Evolutionary conservation across 1,284 basidiomycete genomes (phyloP).

Genomic region (Pseudomicrostroma phylloplanum): DNA sequence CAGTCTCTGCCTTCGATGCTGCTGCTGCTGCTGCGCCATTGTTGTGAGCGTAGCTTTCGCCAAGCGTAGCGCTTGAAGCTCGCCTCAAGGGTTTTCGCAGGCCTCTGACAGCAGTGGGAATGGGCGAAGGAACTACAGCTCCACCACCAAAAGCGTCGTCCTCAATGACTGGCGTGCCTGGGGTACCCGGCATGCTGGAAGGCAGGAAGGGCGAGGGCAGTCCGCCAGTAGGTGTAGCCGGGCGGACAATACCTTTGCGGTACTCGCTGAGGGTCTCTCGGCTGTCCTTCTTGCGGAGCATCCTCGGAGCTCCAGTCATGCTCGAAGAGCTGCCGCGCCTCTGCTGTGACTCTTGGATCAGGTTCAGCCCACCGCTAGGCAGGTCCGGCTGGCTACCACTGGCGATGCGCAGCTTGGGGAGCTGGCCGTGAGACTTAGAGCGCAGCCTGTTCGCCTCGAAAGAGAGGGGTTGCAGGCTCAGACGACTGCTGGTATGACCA

Average conservation of each 20-base stretch:
- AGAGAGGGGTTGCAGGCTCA: too few relatives aligned
- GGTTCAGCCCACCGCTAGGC: too few relatives aligned
- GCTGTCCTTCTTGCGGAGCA: conserved; percentile 56
- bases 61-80: not conserved
- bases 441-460: not conserved
- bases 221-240: not conserved
- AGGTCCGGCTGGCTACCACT: too few relatives aligned
- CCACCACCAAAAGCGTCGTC: conserved; percentile 5
- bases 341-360: too few relatives aligned
- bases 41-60: not conserved
- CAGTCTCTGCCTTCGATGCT: not conserved
- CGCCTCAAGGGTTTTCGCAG: not conserved
- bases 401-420: conserved; percentile 4
- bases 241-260: not conserved
- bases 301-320: not conserved
- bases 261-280: conserved; percentile 2
- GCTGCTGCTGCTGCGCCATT: not conserved
- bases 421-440: conserved; percentile 1
- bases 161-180: not conserved
- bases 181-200: not conserved
- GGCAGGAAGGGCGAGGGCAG: not conserved
- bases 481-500: too few relatives aligned
- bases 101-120: not conserved
- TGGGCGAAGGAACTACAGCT: not conserved
- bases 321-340: too few relatives aligned